These are phyloP conservation scores for Pichiaceae sp. DNA, from an alignment of 1,139 yeast genomes.

Conservation along the genomic window DNA sequence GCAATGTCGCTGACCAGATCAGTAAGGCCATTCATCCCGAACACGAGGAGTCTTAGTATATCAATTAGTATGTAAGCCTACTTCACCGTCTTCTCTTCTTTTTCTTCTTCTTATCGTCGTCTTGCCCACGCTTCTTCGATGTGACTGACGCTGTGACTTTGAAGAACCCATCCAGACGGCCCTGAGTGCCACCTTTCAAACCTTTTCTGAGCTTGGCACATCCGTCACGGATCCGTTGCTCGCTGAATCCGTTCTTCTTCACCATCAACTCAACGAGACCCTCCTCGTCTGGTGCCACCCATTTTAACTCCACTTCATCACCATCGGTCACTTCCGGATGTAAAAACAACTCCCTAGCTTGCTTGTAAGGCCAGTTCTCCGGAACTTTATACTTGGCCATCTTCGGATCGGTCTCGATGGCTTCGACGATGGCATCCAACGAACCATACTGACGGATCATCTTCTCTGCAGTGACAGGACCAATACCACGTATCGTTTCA, in stretches of 20 bases:
- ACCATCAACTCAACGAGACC: conserved; percentile 69
- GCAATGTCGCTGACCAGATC: too few relatives aligned
- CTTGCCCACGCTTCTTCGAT: conserved; percentile 29
- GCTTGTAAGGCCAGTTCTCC: conserved; percentile 89
- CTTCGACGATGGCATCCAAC: conserved; percentile 67
- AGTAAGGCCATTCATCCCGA: too few relatives aligned
- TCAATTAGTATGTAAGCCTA: neutral
- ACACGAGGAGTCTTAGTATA: neutral
- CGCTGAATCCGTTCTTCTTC: conserved; percentile 76
- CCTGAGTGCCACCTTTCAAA: conserved; percentile 79
- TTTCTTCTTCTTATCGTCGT: conserved; percentile 24
- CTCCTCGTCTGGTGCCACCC: conserved; percentile 72
- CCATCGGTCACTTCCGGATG: conserved; percentile 71
- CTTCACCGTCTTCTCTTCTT: conserved; percentile 8
- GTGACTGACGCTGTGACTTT: conserved; percentile 33
- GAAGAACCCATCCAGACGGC: conserved; percentile 87
- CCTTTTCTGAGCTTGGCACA: conserved; percentile 81
- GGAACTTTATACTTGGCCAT: conserved; percentile 68
- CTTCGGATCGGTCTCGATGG: conserved; percentile 50
- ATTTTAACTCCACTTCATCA: conserved; percentile 56
- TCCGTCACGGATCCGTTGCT: conserved; percentile 83
- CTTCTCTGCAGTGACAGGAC: conserved; percentile 89
- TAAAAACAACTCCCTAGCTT: conserved; percentile 76
- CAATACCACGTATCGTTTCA: conserved; percentile 90
- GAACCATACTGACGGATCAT: conserved; percentile 79